These are phyloP conservation scores for Fonsecaea erecta DNA, from an alignment of 2,329 filamentous ascomycete species.

Conservation along the genomic window DNA sequence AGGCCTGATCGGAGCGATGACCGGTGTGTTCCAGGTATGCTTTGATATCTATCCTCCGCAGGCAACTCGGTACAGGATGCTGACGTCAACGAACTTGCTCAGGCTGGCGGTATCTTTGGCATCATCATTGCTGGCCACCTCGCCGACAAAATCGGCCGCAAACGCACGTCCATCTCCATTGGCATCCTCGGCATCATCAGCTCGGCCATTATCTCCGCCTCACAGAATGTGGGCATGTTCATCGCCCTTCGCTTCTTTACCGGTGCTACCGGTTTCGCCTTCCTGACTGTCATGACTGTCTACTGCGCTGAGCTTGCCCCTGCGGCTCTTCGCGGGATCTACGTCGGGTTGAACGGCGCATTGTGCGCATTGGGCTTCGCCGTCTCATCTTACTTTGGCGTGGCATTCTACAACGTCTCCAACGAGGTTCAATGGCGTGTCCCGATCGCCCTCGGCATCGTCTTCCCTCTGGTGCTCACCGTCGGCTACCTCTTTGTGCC, in stretches of 20 bases:
- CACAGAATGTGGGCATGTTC: constrained; percentile 19
- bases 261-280: constrained; percentile 38
- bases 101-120: constrained; percentile 47
- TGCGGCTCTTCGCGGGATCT: constrained; percentile 18
- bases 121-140: not conserved
- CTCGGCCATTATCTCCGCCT: constrained; percentile 44
- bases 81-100: constrained; percentile 31
- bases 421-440: constrained; percentile 22
- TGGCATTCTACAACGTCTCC: constrained; percentile 20
- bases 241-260: constrained; percentile 48
- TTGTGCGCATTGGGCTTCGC: constrained; percentile 19
- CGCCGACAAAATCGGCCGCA: constrained; percentile 42
- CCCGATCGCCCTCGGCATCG: constrained; percentile 10
- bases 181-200: constrained; percentile 43
- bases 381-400: constrained; percentile 24
- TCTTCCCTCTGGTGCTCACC: constrained; percentile 18
- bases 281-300: constrained; percentile 38
- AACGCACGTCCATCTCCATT: constrained; percentile 44
- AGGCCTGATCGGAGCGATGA: constrained; percentile 21
- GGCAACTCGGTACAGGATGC: not conserved
- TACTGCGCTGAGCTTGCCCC: constrained; percentile 23
- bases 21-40: constrained; percentile 23
- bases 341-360: constrained; percentile 20
- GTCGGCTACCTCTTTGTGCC: constrained; percentile 37
- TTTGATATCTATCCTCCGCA: not conserved